These are phyloP conservation scores for Antitrichia curtipendula DNA, from an alignment of 225 moss, liverwort and hornwort genomes.

Conservation along the genomic window DNA sequence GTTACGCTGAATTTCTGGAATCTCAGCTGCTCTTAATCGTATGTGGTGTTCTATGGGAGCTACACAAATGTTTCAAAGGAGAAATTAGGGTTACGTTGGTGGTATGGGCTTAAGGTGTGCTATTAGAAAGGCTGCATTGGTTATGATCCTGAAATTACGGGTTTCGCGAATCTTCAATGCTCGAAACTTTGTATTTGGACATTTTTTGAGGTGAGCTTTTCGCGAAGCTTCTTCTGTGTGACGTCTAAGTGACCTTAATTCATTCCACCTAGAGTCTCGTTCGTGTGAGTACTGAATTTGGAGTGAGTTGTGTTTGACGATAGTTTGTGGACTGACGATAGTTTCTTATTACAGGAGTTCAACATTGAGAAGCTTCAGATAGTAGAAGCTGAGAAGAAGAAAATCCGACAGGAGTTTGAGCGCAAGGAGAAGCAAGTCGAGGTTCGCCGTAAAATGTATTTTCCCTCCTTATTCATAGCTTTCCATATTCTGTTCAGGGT, in stretches of 20 bases:
- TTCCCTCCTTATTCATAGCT: neutral
- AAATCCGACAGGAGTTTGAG: slow-evolving; percentile 65
- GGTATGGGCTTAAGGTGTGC: neutral
- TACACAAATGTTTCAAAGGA: neutral
- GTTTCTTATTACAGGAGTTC: slow-evolving; percentile 37
- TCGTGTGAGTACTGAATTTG: neutral
- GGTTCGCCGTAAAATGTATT: slow-evolving; percentile 57
- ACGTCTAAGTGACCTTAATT: neutral
- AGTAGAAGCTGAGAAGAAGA: slow-evolving; percentile 70
- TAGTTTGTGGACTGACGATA: neutral
- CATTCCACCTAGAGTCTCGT: too few relatives aligned
- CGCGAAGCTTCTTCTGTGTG: neutral
- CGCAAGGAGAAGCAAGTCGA: slow-evolving; percentile 82
- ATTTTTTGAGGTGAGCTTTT: neutral
- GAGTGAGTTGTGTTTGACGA: neutral
- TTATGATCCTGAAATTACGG: neutral
- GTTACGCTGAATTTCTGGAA: neutral
- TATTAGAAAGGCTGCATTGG: neutral
- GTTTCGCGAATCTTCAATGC: neutral
- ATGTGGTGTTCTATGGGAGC: neutral
- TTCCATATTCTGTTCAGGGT: neutral
- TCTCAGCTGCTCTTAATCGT: neutral
- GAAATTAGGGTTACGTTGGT: neutral
- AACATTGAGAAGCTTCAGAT: slow-evolving; percentile 77
- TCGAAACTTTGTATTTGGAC: neutral